Conservation (phyloP, 352 stramenopile species). For the Phytophthora tentaculata region DNA sequence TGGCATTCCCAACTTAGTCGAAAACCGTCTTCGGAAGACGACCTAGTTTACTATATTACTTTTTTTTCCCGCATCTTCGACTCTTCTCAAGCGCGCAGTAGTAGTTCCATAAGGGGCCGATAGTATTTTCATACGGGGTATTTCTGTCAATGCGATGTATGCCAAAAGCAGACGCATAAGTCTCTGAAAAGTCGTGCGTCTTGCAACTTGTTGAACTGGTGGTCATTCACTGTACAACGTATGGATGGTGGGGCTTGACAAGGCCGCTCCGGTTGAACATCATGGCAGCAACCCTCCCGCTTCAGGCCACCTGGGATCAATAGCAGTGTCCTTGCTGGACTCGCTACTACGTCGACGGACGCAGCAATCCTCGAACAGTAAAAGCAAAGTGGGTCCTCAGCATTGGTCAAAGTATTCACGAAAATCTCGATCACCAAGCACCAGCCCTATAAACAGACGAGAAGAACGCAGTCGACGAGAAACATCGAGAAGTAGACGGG, state of each 20-base stretch:
- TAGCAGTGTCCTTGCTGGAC: constrained; percentile 26
- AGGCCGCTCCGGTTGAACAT: background rate
- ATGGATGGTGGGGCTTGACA: constrained; percentile 28
- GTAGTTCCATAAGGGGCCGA: too few relatives aligned
- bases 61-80: too few relatives aligned
- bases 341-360: constrained; percentile 19
- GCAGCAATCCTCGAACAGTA: constrained; percentile 6
- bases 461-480: constrained; percentile 21
- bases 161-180: too few relatives aligned
- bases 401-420: constrained; percentile 15
- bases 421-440: constrained; percentile 5
- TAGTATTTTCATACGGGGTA: too few relatives aligned
- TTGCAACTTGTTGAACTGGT: background rate
- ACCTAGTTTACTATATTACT: too few relatives aligned
- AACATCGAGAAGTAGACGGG: constrained; percentile 1
- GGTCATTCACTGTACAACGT: background rate
- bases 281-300: constrained; percentile 14
- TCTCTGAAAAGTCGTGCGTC: background rate
- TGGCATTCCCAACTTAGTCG: too few relatives aligned
- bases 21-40: too few relatives aligned
- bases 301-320: constrained; percentile 12
- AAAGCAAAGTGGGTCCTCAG: constrained; percentile 19
- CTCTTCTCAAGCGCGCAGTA: too few relatives aligned
- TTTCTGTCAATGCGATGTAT: too few relatives aligned
- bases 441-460: background rate